Conservation (phyloP, 2,329 filamentous ascomycete species). For the Ophiostoma pallidulum region DNA sequence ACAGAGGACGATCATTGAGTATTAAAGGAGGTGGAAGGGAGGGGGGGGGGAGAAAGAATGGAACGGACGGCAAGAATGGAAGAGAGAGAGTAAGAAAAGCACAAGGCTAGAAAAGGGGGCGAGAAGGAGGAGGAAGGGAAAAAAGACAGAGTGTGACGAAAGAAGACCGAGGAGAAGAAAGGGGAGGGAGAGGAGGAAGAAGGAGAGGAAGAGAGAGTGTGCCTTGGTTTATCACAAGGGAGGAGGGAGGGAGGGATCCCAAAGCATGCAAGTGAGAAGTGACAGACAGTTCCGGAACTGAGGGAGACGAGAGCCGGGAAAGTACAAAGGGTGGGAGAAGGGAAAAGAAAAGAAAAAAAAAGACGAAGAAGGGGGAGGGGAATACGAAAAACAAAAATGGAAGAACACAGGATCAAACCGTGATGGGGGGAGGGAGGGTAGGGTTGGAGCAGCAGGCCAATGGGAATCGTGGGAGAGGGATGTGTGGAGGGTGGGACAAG, state of each 20-base stretch:
- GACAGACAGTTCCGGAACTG: no score
- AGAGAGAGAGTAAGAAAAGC: no score
- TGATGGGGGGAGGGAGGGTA: background rate
- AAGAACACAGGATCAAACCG: background rate
- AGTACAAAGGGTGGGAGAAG: background rate
- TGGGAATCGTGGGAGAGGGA: background rate
- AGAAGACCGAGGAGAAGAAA: background rate
- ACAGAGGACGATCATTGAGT: conserved; percentile 6
- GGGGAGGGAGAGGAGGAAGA: no score
- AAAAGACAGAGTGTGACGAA: background rate
- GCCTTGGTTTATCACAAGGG: background rate
- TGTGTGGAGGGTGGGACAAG: no score
- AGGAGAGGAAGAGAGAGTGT: background rate
- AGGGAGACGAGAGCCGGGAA: background rate
- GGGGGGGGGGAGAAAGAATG: background rate
- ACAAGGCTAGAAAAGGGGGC: background rate
- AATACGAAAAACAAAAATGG: background rate
- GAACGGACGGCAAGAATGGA: background rate
- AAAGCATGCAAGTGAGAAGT: no score
- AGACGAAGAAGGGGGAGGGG: background rate
- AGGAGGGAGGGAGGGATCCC: background rate
- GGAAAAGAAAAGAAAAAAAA: background rate
- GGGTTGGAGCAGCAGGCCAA: background rate
- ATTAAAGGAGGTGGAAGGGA: background rate
- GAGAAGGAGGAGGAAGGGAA: background rate